Conservation (phyloP, 306 rosid genomes). For the Glycine tomentella region DNA sequence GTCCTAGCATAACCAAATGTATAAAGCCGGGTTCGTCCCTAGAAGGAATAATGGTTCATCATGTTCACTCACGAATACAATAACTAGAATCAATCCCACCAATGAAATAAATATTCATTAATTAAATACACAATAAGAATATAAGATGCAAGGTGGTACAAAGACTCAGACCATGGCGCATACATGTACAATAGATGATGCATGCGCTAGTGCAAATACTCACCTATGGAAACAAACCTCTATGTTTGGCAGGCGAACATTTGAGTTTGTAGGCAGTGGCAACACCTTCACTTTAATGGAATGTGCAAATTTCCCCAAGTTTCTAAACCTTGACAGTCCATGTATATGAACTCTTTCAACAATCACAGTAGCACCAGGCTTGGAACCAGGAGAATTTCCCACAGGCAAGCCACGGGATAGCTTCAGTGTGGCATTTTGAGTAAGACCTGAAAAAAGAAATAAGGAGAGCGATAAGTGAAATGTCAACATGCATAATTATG, state of each 20-base stretch:
- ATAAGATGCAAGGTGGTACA: conserved; percentile 16
- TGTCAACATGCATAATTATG: conserved; percentile 10
- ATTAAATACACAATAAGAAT: not conserved
- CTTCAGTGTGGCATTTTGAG: conserved; percentile 57
- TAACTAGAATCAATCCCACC: not conserved
- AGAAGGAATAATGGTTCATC: conserved; percentile 17
- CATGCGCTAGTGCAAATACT: conserved; percentile 45
- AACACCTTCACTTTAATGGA: conserved; percentile 71
- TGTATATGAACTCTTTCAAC: conserved; percentile 73
- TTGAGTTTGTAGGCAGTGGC: conserved; percentile 44
- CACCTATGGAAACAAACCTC: conserved; percentile 94
- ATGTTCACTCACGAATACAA: conserved; percentile 11
- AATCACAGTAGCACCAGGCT: conserved; percentile 53
- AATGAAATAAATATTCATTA: conserved; percentile 17
- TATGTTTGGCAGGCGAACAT: conserved; percentile 50
- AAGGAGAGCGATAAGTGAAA: not conserved
- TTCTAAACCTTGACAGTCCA: conserved; percentile 72
- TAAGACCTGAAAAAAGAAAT: conserved; percentile 57
- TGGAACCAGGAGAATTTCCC: conserved; percentile 55
- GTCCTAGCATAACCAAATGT: conserved; percentile 24
- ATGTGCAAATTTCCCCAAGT: conserved; percentile 69
- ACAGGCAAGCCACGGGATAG: conserved; percentile 67
- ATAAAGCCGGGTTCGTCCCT: not conserved
- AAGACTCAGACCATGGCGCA: not conserved
- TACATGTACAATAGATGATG: not conserved